These are phyloP conservation scores for Blastocystis sp. DNA, from an alignment of 352 stramenopile species.

Conservation along the genomic window DNA sequence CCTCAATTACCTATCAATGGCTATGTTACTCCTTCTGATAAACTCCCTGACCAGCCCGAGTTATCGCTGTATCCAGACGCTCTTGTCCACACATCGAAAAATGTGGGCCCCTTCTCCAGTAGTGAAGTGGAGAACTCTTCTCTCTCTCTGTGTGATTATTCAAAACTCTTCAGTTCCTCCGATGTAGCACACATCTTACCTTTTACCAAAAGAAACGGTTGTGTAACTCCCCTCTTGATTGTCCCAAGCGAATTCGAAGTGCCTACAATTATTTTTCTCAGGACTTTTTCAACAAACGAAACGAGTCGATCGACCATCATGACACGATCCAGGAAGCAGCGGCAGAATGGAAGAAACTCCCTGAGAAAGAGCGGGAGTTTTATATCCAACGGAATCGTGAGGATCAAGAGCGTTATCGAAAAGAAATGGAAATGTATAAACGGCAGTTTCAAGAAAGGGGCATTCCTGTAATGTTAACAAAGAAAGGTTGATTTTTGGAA, in stretches of 20 bases:
- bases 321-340: not conserved
- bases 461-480: not conserved
- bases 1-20: not conserved
- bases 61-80: not conserved
- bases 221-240: not conserved
- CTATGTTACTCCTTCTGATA: not conserved
- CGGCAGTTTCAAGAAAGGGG: not conserved
- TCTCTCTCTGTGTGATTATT: not conserved
- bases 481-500: not conserved
- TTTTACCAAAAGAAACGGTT: not conserved
- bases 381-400: not conserved
- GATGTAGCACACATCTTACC: not conserved
- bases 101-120: not conserved
- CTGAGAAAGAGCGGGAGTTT: not conserved
- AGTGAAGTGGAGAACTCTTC: not conserved
- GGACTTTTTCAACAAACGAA: not conserved
- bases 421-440: not conserved
- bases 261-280: conserved; percentile 48
- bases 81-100: not conserved
- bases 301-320: not conserved
- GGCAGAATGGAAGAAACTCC: conserved; percentile 11
- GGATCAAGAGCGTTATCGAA: not conserved
- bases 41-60: not conserved
- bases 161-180: not conserved
- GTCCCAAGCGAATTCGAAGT: conserved; percentile 31